Evolutionary conservation across 1,284 basidiomycete species (phyloP), one percentile per base, ranked within the genome.

Genomic region (Papiliotrema flavescens): DNA sequence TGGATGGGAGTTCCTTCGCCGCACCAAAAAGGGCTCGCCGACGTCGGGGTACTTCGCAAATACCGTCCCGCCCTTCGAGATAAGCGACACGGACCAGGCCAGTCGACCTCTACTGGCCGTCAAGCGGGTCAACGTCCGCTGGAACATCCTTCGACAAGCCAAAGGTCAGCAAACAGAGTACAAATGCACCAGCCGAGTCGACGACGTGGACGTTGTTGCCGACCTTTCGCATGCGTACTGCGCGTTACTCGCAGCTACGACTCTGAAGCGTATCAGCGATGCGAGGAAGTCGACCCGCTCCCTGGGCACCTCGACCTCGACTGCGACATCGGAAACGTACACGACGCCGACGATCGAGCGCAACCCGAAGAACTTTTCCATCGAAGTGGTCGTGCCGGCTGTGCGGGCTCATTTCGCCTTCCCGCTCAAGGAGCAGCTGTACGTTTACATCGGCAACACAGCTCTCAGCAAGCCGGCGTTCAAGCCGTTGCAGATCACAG

Each of bases 221-320:
- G 82, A 85, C 60, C 78, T 94, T 35, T 82, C 84, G 14, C 85
- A 89, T 69, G 77, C 87, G 19, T 94, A 93, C 69, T 86, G 85
- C 65, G 62, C 80, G 11, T 79, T 95, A 40, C 79, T 92, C 46
- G 87, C 87, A 11, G 59, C 82, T 2, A 79, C 83, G 36, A 83
- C 71, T 68, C 9, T 73, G 13, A 47, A 52, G 40, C 47, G 51
- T 19, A 15, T 62, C 4, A 15, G 51, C 13, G 24, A 44, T 11
- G 61, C 62, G 40, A 65, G 57, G 61, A 61, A 59, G 37, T 5
- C 28, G 28, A 32, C 28, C 11, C 52, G 60, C 37, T 59, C 60
- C 4, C 48, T 56, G 15, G 28, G 28, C 28, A 11, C 28, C 28
- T 32, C 28, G 28, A 32, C 28, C 28, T 32, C 28, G 28, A 32